Conservation (phyloP, 441 rosid species). For the Gossypium schwendimanii region DNA sequence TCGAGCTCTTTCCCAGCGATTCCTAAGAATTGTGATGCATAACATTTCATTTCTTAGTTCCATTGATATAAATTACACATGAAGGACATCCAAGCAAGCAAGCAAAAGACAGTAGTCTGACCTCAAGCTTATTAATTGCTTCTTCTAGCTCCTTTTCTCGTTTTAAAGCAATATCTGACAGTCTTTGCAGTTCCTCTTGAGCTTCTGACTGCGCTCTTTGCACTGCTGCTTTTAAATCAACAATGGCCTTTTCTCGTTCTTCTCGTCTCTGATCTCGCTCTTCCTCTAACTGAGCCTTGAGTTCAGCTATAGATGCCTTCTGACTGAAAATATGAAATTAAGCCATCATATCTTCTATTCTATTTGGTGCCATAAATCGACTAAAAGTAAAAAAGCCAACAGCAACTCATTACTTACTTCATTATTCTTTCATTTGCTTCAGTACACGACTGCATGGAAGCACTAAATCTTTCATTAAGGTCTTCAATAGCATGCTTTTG, state of each 20-base stretch:
- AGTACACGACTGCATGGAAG: constrained; percentile 73
- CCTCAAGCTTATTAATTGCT: constrained; percentile 80
- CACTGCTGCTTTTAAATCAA: constrained; percentile 68
- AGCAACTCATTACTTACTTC: constrained; percentile 37
- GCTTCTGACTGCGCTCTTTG: constrained; percentile 72
- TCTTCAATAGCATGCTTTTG: constrained; percentile 75
- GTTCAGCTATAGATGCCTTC: constrained; percentile 61
- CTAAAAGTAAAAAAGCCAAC: background rate
- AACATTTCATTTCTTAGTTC: constrained; percentile 18
- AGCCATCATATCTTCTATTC: background rate
- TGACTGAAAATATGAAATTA: constrained; percentile 48
- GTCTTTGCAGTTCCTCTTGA: constrained; percentile 61
- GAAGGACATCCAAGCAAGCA: constrained; percentile 8
- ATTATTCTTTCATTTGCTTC: constrained; percentile 81
- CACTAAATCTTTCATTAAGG: constrained; percentile 62
- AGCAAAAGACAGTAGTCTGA: constrained; percentile 21
- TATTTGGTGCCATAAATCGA: background rate
- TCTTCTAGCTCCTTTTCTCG: constrained; percentile 69
- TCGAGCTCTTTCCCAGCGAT: constrained; percentile 61
- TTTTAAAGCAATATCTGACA: constrained; percentile 50
- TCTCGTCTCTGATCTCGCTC: constrained; percentile 77
- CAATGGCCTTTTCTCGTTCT: constrained; percentile 64
- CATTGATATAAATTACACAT: constrained; percentile 10
- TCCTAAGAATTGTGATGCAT: constrained; percentile 41
- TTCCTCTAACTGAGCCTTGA: constrained; percentile 65